Evolutionary conservation across 2,329 filamentous ascomycete species (phyloP).

Genomic region (Fusarium sp.): DNA sequence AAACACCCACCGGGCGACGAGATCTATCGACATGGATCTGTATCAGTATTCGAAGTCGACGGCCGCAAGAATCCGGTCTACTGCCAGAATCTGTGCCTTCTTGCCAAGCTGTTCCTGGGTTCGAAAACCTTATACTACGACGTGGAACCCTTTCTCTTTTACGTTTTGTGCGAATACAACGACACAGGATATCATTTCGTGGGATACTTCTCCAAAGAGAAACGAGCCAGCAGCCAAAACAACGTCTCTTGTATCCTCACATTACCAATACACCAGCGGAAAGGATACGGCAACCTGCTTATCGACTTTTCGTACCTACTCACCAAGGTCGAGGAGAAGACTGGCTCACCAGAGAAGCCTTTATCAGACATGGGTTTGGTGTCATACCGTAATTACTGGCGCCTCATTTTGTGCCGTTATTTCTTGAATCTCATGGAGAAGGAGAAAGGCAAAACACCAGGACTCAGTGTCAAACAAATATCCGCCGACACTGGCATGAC

Average conservation of each 20-base stretch:
- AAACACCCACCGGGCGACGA: conserved; percentile 98
- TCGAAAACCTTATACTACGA: conserved; percentile 99
- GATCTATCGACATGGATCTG: conserved; percentile 90
- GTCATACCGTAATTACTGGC: conserved; percentile 98
- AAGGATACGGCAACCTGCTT: conserved; percentile 94
- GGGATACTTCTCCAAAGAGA: conserved; percentile 99
- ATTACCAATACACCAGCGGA: conserved; percentile 94
- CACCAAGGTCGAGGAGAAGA: conserved; percentile 91
- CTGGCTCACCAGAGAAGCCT: conserved; percentile 95
- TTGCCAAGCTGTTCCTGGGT: conserved; percentile 97
- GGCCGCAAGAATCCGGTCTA: conserved; percentile 98
- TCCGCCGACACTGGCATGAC: conserved; percentile 96
- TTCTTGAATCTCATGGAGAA: conserved; percentile 67
- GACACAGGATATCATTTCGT: conserved; percentile 95
- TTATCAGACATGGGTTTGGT: conserved; percentile 98
- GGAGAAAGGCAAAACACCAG: conserved; percentile 55
- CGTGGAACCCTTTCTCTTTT: conserved; percentile 96
- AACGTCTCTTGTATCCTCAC: conserved; percentile 98
- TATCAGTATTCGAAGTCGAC: conserved; percentile 98
- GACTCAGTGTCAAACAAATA: conserved; percentile 74
- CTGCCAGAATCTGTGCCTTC: conserved; percentile 95
- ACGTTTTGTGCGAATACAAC: conserved; percentile 95
- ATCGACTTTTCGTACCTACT: conserved; percentile 99
- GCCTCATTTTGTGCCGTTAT: conserved; percentile 87
- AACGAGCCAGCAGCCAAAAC: conserved; percentile 92